phyloP scores from a whole-genome alignment of 1,139 yeast species.

The Geotrichum fermentans region DNA sequence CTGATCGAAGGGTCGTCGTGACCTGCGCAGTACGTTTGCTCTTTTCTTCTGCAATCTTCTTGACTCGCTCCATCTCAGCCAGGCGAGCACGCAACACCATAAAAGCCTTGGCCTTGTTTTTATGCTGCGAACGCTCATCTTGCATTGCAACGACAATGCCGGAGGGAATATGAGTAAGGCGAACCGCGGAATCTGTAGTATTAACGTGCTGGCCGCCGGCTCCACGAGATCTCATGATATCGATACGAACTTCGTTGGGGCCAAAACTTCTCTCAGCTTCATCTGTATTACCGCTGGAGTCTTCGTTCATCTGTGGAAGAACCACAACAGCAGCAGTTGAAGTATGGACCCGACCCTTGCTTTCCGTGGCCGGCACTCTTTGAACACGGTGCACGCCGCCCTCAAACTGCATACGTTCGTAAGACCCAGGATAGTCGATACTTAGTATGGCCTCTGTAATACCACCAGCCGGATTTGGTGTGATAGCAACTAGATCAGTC shows the following conservation, averaged over 20 bases:
- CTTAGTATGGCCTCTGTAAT: conserved; percentile 72
- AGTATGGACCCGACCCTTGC: conserved; percentile 91
- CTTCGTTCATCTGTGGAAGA: conserved; percentile 71
- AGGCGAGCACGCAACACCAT: conserved; percentile 73
- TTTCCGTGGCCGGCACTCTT: conserved; percentile 86
- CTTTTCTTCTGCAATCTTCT: conserved; percentile 60
- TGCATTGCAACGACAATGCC: conserved; percentile 88
- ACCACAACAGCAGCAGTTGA: conserved; percentile 95
- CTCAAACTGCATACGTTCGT: conserved; percentile 68
- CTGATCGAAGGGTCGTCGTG: conserved; percentile 81
- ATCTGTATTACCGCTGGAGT: conserved; percentile 46
- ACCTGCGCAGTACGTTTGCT: conserved; percentile 77
- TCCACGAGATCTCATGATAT: conserved; percentile 95
- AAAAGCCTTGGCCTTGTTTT: conserved; percentile 92
- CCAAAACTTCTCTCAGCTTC: conserved; percentile 72
- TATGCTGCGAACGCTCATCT: conserved; percentile 92
- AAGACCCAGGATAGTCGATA: conserved; percentile 73
- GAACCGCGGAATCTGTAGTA: conserved; percentile 94
- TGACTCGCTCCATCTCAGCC: conserved; percentile 72
- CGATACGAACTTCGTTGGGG: conserved; percentile 85
- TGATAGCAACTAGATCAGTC: conserved; percentile 49
- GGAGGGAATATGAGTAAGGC: conserved; percentile 87
- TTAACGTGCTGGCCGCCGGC: conserved; percentile 99
- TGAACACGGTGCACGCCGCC: conserved; percentile 97
- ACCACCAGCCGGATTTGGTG: conserved; percentile 57